Percentiles rank a stretch among this genome's conserved stretches.
These are phyloP conservation scores for Amaranthus hypochondriacus DNA, from an alignment of 148 eudicot species.

Conservation along the genomic window DNA sequence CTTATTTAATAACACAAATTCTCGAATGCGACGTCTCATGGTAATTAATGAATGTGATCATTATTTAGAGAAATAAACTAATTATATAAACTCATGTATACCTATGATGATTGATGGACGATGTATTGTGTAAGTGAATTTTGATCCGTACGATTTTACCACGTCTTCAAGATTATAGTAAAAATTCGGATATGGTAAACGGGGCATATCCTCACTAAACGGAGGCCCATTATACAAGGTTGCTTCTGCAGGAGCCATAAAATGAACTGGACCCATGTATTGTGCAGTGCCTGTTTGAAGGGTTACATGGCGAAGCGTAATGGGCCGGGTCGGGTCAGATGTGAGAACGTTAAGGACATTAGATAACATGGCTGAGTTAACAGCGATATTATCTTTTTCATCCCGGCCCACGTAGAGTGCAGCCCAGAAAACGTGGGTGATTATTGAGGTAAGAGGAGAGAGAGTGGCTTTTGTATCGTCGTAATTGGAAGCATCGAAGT, in stretches of 20 bases:
- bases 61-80: no score
- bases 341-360: constrained; percentile 32
- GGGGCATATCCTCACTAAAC: constrained; percentile 29
- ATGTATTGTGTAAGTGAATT: constrained; percentile 35
- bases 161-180: constrained; percentile 44
- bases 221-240: constrained; percentile 31
- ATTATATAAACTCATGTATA: no score
- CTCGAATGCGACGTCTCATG: no score
- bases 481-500: constrained; percentile 30
- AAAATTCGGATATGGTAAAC: constrained; percentile 36
- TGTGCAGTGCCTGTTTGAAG: constrained; percentile 42
- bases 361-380: constrained; percentile 35
- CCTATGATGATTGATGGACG: constrained; percentile 30
- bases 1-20: no score
- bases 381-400: constrained; percentile 16
- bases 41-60: no score
- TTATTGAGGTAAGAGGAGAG: constrained; percentile 20
- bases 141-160: constrained; percentile 14
- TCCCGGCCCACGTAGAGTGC: constrained; percentile 18
- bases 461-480: constrained; percentile 28
- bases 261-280: constrained; percentile 34
- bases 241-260: background rate
- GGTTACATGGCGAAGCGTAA: constrained; percentile 30
- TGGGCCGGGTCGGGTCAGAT: constrained; percentile 1
- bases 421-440: constrained; percentile 47